Percentiles rank a stretch among this genome's conserved stretches.
These are phyloP conservation scores for Incumbomyces lentus DNA, from an alignment of 2,329 filamentous ascomycete species.

Conservation along the genomic window DNA sequence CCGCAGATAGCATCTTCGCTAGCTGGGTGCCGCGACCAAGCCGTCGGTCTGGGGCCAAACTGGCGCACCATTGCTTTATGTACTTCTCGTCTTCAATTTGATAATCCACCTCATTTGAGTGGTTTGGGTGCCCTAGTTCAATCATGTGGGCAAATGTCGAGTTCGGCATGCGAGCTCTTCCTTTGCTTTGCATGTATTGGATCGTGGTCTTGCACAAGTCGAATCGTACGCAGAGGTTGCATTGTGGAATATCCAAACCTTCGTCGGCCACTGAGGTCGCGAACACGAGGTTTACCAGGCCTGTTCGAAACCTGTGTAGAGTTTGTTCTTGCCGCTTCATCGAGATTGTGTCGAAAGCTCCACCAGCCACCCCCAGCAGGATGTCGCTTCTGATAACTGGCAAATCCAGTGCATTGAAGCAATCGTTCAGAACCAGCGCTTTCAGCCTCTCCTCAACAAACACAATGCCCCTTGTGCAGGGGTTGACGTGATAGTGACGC, in stretches of 20 bases:
- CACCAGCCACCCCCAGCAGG: constrained; percentile 52
- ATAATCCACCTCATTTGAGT: constrained; percentile 51
- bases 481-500: constrained; percentile 50
- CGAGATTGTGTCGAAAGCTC: constrained; percentile 53
- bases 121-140: constrained; percentile 56
- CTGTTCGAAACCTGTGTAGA: constrained; percentile 54
- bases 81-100: constrained; percentile 49
- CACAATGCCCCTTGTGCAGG: constrained; percentile 64
- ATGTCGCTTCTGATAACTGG: constrained; percentile 50
- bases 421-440: constrained; percentile 58
- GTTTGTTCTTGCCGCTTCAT: constrained; percentile 64
- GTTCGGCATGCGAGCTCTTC: constrained; percentile 65
- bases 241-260: constrained; percentile 56
- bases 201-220: constrained; percentile 85
- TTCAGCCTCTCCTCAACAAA: constrained; percentile 75
- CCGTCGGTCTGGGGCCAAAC: constrained; percentile 63
- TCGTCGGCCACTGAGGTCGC: constrained; percentile 57
- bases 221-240: constrained; percentile 60
- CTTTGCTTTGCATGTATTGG: constrained; percentile 87
- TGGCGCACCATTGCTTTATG: constrained; percentile 58
- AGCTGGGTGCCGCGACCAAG: constrained; percentile 52
- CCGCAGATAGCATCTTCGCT: constrained; percentile 46
- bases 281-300: constrained; percentile 51
- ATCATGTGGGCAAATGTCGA: constrained; percentile 81
- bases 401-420: constrained; percentile 53